Base-by-base conservation (phyloP, 2,329 filamentous ascomycete genomes). In the Fusarium sp. region DNA sequence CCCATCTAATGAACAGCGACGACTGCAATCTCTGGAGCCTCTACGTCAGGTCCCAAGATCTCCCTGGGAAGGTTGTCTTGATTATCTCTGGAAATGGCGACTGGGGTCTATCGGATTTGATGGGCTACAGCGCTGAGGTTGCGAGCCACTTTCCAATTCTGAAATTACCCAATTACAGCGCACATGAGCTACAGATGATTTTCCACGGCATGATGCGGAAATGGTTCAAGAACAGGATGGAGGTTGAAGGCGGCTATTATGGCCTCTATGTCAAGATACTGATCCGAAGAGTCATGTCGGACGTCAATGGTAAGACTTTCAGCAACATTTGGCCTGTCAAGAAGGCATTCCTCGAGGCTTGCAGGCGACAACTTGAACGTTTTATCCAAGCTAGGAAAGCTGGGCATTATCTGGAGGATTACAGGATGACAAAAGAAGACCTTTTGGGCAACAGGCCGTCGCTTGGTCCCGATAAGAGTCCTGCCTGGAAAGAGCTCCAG, bases 311-410 rank as follows among this genome's bases (percentile, higher is more conserved):
- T 2, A 85, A 89, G 32, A 90, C 90, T 0, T 94, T 93, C 72
- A 91, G 89, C 1, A 94, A 94, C 71, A 91, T 92, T 0, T 83
- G 92, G 20, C 84, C 87, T 0, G 81, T 93, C 0, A 86, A 91
- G 47, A 94, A 92, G 43, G 74, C 75, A 24, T 76, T 75, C 70
- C 76, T 80, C 0, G 78, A 91, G 10, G 77, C 83, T 0, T 80
- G 76, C 8, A 87, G 84, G 18, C 83, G 90, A 3, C 91, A 94
- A 74, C 83, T 90, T 0, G 82, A 82, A 18, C 82, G 92, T 2
- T 74, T 93, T 20, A 69, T 72, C 13, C 59, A 75, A 0, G 79
- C 88, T 43, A 65, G 73, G 29, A 67, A 63, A 58, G 69, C 72
- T 5, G 65, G 68, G 8, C 58, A 65, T 12, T 76, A 74, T 32